Conservation (phyloP, 495 filamentous ascomycete genomes). For the Neurospora sp. region DNA sequence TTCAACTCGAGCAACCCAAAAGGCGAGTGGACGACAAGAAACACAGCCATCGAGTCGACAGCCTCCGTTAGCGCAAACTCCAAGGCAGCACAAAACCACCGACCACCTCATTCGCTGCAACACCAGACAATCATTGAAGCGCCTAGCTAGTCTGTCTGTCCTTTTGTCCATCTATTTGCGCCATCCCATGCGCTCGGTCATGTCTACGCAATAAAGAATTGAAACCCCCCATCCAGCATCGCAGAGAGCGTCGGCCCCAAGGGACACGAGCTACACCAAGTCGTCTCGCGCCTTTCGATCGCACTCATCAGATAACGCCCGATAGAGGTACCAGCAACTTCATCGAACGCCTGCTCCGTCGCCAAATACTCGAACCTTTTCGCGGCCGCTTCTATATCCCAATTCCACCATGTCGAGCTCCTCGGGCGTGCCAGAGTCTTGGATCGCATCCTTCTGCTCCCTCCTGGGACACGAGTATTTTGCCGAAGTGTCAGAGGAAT, state of each 20-base stretch:
- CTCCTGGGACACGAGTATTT: constrained; percentile 97
- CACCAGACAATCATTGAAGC: background rate
- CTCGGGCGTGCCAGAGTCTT: constrained; percentile 80
- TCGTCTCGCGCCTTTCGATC: background rate
- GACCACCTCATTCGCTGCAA: background rate
- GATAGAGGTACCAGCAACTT: background rate
- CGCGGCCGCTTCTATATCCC: background rate
- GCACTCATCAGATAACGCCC: background rate
- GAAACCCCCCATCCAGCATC: background rate
- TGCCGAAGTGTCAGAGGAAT: constrained; percentile 95
- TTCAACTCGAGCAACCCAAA: constrained; percentile 11
- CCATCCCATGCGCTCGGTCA: constrained; percentile 13
- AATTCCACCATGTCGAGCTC: constrained; percentile 50
- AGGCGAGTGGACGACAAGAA: background rate
- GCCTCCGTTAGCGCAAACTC: background rate
- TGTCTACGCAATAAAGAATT: constrained; percentile 9
- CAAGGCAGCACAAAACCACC: background rate
- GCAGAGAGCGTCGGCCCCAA: background rate
- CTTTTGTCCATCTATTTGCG: background rate
- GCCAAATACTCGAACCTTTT: background rate
- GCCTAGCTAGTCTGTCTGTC: background rate
- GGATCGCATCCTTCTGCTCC: constrained; percentile 95
- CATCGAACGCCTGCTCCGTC: background rate
- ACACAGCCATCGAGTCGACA: background rate
- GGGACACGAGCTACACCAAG: background rate